Base-by-base conservation (phyloP, 208 protist genomes). In the Kentomonas sorsogonicus region DNA sequence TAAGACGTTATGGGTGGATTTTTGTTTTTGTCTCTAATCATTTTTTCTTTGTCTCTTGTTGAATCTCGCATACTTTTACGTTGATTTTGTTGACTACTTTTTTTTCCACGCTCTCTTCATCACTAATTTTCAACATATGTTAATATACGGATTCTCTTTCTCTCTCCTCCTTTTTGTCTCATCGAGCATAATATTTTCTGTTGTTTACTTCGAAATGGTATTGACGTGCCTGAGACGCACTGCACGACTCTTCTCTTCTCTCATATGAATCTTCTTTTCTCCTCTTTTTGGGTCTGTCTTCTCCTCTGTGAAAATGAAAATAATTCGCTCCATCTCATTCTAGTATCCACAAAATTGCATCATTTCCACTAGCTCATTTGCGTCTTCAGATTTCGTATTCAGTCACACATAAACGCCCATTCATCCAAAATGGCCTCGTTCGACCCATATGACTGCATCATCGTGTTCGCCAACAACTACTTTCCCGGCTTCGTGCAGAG, bases 81-180 rank as follows among this genome's bases (percentile, higher is more conserved):
- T 60, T 60, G 20, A 38, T 48, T 60, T 60, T 26, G n/a, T 16
- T 55, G 6, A 23, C 15, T 29, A 5, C 16, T 53, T 23, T 34
- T 53, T 53, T 39, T n/a, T 40, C 3, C 6, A 3, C 33, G 57
- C 51, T 22, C n/a, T 63, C 31, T 58, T 58, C 25, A 41, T 15
- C 23, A 20, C 4, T 16, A 31, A 45, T 16, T 5, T n/a, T 34
- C 31, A 26, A 27, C 15, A 48, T 33, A 59, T 50, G 53, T 40
- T 69, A 6, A 20, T 30, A 26, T 48, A 41, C 33, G 47, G 39
- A 50, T 16, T 25, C 16, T 60, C 13, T 54, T 2, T 52, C 15
- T 52, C 4, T 48, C 23, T 13, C 29, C 16, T 29, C 29, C 29
- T 31, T 40, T 18, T 23, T 53, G 48, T 40, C 6, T 25, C 3